A percentile compares a stretch with the other conserved stretches of the same genome.
These are phyloP conservation scores for Moricandia moricandioides DNA, from an alignment of 345 rosid species.

Conservation along the genomic window DNA sequence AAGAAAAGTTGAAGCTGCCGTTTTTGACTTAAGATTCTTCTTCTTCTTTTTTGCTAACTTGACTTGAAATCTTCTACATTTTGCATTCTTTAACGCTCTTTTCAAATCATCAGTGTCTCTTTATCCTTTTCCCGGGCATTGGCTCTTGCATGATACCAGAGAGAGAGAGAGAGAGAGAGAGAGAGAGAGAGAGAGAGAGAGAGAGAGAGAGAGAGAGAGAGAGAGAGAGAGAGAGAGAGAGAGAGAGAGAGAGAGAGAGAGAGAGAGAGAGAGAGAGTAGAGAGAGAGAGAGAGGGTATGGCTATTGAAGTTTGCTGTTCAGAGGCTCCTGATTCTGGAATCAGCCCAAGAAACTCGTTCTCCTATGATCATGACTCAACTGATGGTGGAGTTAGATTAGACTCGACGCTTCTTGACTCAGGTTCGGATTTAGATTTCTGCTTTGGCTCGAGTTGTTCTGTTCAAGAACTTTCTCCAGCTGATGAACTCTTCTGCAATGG, in stretches of 20 bases:
- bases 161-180: background rate
- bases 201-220: background rate
- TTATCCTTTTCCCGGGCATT: conserved; percentile 33
- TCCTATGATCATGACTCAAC: conserved; percentile 60
- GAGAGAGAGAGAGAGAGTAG: too few species aligned
- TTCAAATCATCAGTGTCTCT: conserved; percentile 22
- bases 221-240: background rate
- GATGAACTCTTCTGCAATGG: conserved; percentile 92
- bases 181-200: background rate
- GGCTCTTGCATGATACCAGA: background rate
- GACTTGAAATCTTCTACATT: conserved; percentile 33
- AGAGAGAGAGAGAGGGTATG: conserved; percentile 42
- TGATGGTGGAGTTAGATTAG: conserved; percentile 42
- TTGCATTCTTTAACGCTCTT: conserved; percentile 8
- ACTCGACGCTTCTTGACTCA: conserved; percentile 50
- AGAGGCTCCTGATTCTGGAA: conserved; percentile 56
- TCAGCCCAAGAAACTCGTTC: conserved; percentile 75
- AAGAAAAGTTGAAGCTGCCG: conserved; percentile 46
- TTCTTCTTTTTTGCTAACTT: conserved; percentile 15
- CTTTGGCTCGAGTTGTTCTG: conserved; percentile 41
- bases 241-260: background rate
- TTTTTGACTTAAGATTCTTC: conserved; percentile 49
- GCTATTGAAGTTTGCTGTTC: conserved; percentile 69
- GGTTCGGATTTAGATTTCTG: conserved; percentile 66
- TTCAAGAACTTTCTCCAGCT: conserved; percentile 64